Base-by-base conservation (phyloP, 805 yeast species). In the Cyberlindnera xishuangbannaensis region DNA sequence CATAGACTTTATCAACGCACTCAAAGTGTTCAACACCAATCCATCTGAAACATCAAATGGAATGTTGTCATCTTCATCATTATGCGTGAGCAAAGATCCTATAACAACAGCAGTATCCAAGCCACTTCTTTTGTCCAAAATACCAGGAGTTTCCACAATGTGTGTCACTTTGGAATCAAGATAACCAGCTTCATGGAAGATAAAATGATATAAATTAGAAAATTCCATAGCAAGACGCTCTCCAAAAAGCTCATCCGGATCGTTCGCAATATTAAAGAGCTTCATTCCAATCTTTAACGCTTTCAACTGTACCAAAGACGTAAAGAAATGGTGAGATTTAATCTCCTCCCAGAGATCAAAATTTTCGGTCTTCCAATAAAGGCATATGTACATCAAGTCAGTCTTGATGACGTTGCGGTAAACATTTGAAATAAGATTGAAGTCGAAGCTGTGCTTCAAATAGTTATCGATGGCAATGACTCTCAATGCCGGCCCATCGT, bases 331-430 rank as follows among this genome's bases (percentile, higher is more conserved):
- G 31, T 64, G 49, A 0, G 88, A 76, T 39, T 75, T 53, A 31
- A 83, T 65, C 57, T 88, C 97, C 61, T 88, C 97, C 97, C 97
- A 88, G 26, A 88, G 64, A 59, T 88, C 97, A 61, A 83, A 90
- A n/a, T 85, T 79, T 5, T 59, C 56, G 9, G 58, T 53, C 10
- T 59, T 48, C 96, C 96, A 90, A 47, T 71, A 67, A 5, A 57
- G 50, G 13, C 69, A 43, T 15, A 83, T 67, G 47, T 78, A 90
- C 31, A 66, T 61, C 48, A 88, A 69, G 59, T 88, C 97, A 2
- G 79, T 78, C 50, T 72, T 73, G 15, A 87, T 47, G 10, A 83
- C 60, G 21, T 71, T 64, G 15, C 59, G 37, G 50, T 73, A 81
- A 18, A 55, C n/a, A 56, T 9, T 29, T 38, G 15, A 15, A 10